Evolutionary conservation across 306 rosid genomes (phyloP).

Genomic region (Elaeagnus macrophylla): DNA sequence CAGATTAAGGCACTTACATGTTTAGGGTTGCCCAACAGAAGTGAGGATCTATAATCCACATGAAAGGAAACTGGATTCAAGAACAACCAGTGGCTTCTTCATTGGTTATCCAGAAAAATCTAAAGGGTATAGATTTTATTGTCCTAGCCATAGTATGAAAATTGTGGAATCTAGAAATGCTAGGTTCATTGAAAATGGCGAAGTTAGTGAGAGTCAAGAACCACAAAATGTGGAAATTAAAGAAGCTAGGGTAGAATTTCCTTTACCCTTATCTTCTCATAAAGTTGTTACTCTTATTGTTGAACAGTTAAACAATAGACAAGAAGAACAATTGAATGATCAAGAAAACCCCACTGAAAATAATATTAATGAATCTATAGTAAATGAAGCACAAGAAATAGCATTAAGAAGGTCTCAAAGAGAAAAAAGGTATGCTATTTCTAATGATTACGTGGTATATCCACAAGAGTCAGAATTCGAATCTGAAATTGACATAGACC

Average conservation of each 20-base stretch:
- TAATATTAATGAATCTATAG: neutral
- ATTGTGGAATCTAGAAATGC: neutral
- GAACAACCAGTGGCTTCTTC: no score
- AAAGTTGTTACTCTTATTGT: neutral
- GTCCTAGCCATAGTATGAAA: no score
- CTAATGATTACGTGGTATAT: constrained; percentile 1
- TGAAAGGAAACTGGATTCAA: no score
- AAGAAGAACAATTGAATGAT: constrained; percentile 6
- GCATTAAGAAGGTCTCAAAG: constrained; percentile 1
- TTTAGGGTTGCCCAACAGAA: no score
- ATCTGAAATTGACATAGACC: neutral
- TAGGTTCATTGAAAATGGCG: constrained; percentile 8
- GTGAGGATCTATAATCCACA: no score
- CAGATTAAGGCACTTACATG: no score
- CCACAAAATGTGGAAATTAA: neutral
- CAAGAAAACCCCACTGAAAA: neutral
- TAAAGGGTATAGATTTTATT: no score
- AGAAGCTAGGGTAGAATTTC: neutral
- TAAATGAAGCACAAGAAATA: neutral
- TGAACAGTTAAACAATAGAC: neutral
- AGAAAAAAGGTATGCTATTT: neutral
- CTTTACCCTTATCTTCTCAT: neutral
- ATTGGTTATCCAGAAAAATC: no score
- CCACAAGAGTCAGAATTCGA: neutral
- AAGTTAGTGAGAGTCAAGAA: neutral